Evolutionary conservation across 768 basidiomycete genomes (phyloP).

Genomic region (Tricholoma terreum): DNA sequence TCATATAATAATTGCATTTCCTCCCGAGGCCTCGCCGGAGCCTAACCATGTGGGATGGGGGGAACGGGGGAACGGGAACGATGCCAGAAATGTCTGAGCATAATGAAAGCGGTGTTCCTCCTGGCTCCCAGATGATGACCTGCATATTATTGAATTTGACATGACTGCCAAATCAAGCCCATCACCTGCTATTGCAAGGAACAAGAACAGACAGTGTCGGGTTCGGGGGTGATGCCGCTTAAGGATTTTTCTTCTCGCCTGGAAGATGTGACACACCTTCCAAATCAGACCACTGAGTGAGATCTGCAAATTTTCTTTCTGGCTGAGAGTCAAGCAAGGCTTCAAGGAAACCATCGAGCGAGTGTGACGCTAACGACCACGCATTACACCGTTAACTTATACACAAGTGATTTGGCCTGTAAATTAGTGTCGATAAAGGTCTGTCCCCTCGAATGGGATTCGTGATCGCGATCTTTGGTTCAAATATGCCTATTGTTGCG

Average conservation of each 20-base stretch:
- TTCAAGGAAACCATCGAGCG: not conserved
- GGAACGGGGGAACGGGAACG: too few relatives aligned
- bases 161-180: not conserved
- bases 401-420: too few relatives aligned
- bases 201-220: not conserved
- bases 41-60: too few relatives aligned
- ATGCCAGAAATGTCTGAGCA: too few relatives aligned
- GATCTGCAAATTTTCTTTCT: too few relatives aligned
- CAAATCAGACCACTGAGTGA: not conserved
- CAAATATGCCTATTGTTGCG: conserved; percentile 13
- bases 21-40: too few relatives aligned
- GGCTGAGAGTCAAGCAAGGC: too few relatives aligned
- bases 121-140: too few relatives aligned
- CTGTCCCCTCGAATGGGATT: not conserved
- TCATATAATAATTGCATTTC: too few relatives aligned
- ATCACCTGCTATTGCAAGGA: not conserved
- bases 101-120: too few relatives aligned
- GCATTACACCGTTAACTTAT: too few relatives aligned
- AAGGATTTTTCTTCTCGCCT: not conserved
- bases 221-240: not conserved
- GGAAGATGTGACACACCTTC: not conserved
- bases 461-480: conserved; percentile 5
- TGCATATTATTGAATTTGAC: not conserved
- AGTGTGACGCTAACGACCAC: too few relatives aligned
- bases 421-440: not conserved